Percentiles rank a stretch among this genome's conserved stretches.
Evolutionary conservation across 176 grass and related monocot species (phyloP).

Genomic region (Oryza longistaminata): DNA sequence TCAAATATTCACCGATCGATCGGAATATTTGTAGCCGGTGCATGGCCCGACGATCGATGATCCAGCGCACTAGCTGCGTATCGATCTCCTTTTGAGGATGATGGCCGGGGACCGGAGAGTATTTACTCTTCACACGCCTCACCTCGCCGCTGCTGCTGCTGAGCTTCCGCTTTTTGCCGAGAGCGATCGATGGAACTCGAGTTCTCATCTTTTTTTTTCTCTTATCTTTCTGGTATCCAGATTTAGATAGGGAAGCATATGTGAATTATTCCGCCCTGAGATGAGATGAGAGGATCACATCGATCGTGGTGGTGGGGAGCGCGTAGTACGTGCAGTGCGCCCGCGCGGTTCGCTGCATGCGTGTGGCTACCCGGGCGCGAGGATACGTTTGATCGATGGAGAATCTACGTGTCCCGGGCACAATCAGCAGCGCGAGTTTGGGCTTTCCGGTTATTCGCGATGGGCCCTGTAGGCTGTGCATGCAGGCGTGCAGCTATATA

Average conservation of each 20-base stretch:
- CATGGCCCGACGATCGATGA: constrained; percentile 2
- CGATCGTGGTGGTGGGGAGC: constrained; percentile 16
- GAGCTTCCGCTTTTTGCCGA: constrained; percentile 26
- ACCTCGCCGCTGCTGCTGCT: no score
- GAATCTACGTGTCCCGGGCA: neutral
- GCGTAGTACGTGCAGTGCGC: neutral
- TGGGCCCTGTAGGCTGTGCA: neutral
- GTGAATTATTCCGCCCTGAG: neutral
- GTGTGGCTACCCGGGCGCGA: constrained; percentile 23
- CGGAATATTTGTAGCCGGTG: neutral
- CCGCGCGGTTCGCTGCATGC: neutral
- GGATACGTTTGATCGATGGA: neutral
- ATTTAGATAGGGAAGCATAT: constrained; percentile 40
- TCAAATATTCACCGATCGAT: constrained; percentile 10
- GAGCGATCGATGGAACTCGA: constrained; percentile 31
- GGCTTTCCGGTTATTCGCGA: constrained; percentile 31
- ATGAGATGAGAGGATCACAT: neutral
- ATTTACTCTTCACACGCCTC: constrained; percentile 4
- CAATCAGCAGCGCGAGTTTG: constrained; percentile 34
- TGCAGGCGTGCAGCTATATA: neutral
- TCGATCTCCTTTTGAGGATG: constrained; percentile 27
- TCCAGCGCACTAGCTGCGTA: neutral
- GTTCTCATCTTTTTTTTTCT: neutral
- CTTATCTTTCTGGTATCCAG: constrained; percentile 29
- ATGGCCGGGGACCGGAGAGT: neutral